Conservation (phyloP, 768 basidiomycete species). For the Tricholoma terreum region DNA sequence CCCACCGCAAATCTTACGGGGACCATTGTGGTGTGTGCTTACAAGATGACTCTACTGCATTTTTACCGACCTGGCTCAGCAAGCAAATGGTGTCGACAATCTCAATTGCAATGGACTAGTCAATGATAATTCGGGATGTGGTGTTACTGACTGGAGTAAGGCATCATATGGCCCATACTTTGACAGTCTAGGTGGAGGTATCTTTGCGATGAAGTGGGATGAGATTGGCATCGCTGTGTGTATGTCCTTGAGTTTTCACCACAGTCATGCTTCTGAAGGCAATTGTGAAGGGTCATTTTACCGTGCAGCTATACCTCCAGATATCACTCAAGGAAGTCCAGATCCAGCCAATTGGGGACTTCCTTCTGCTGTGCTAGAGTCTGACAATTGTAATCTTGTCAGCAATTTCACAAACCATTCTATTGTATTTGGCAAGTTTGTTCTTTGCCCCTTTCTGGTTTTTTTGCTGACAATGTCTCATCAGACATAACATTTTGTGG, state of each 20-base stretch:
- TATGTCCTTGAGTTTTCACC: conserved; percentile 34
- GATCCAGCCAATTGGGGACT: conserved; percentile 65
- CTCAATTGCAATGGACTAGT: conserved; percentile 51
- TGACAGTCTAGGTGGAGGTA: conserved; percentile 76
- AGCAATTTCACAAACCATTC: conserved; percentile 66
- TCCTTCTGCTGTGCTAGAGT: conserved; percentile 59
- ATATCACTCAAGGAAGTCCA: conserved; percentile 60
- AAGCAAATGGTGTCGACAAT: conserved; percentile 48
- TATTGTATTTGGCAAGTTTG: conserved; percentile 65
- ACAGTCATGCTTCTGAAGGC: neutral
- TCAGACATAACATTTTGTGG: conserved; percentile 84
- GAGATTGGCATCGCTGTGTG: conserved; percentile 71
- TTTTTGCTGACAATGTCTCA: neutral
- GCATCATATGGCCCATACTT: conserved; percentile 84
- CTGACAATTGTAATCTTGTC: conserved; percentile 53
- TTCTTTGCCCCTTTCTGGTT: conserved; percentile 21
- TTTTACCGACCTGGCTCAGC: conserved; percentile 24
- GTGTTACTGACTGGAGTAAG: conserved; percentile 73
- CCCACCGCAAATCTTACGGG: conserved; percentile 59
- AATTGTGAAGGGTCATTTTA: conserved; percentile 70
- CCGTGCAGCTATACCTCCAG: conserved; percentile 68
- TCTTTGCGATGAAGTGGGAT: conserved; percentile 91
- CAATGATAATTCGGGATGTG: conserved; percentile 69
- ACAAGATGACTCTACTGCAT: neutral
- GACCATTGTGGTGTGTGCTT: conserved; percentile 53